Conservation (phyloP, 2,329 filamentous ascomycete genomes). For the Penicillium sp. region DNA sequence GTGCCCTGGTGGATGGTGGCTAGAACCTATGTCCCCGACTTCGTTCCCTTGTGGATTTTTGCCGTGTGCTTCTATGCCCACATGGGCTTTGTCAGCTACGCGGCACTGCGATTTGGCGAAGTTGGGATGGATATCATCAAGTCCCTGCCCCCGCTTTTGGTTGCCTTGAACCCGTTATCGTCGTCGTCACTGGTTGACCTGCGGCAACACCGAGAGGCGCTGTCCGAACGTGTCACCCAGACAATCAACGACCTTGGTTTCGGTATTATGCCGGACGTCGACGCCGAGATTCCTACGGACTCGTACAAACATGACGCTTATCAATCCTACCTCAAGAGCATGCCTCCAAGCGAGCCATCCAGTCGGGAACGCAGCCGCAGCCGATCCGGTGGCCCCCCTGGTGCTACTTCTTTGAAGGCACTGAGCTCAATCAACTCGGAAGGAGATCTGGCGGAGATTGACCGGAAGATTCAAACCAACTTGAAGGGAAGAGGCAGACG, state of each 20-base stretch:
- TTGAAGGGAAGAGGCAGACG: constrained; percentile 58
- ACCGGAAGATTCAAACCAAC: constrained; percentile 80
- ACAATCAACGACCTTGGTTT: constrained; percentile 91
- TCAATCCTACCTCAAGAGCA: constrained; percentile 30
- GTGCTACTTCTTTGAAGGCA: constrained; percentile 64
- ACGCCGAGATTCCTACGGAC: constrained; percentile 65
- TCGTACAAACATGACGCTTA: constrained; percentile 37
- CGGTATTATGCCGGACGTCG: constrained; percentile 91
- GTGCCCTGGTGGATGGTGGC: constrained; percentile 24
- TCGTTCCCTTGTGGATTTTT: constrained; percentile 74
- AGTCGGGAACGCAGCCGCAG: constrained; percentile 73
- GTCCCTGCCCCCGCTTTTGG: constrained; percentile 78
- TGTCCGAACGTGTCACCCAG: constrained; percentile 78
- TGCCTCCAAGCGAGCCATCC: constrained; percentile 21
- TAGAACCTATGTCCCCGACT: constrained; percentile 63
- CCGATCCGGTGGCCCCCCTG: constrained; percentile 54
- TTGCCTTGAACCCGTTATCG: constrained; percentile 79
- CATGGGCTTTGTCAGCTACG: constrained; percentile 85
- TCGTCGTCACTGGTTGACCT: constrained; percentile 79
- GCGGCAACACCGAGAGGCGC: constrained; percentile 66
- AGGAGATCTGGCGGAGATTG: constrained; percentile 77
- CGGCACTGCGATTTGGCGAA: constrained; percentile 87
- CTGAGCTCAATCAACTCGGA: constrained; percentile 68
- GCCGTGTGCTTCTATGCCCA: constrained; percentile 72
- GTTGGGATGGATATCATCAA: constrained; percentile 97